Base-by-base conservation (phyloP, 192 early-diverging fungal genomes). In the Dissophora ornata region DNA sequence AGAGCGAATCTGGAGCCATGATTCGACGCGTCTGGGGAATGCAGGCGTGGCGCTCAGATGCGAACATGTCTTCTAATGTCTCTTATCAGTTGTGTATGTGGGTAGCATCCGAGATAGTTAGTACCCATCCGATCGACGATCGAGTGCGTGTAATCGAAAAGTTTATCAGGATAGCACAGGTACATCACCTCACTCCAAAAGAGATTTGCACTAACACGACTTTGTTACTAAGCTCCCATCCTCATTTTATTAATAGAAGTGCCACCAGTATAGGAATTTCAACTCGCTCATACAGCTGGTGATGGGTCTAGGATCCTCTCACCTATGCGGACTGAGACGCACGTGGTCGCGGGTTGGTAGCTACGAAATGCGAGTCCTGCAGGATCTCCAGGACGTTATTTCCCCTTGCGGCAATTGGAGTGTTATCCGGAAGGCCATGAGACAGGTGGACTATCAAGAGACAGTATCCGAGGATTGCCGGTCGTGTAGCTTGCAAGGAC, bases 121-220 rank as follows among this genome's bases (percentile, higher is more conserved):
- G 67, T n/a, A 81, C 82, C 2, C 54, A 30, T 11, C 44, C 65
- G 19, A 32, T 81, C 13, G 84, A 85, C 7, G 70, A 81, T n/a
- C 83, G 88, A 11, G 84, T 81, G 4, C 67, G 71, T 26, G 83
- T 88, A 0, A 83, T 90, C 34, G 87, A 88, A 57, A 88, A 90
- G 30, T 88, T 90, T 30, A 90, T 90, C 40, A 62, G 85, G 22
- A 79, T 90, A 25, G 88, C 88, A 11, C 81, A 85, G 71, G 85
- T 86, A 67, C 25, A 34, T 12, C n/a, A n/a, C 18, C 4, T 45
- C 10, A 5, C 44, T 4, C n/a, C 15, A 38, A 13, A 38, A 13
- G 36, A 38, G 36, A 38, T 13, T 38, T 38, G 36, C 36, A 38
- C n/a, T n/a, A n/a, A n/a, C n/a, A n/a, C n/a, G n/a, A n/a, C n/a